A percentile compares a stretch with the other conserved stretches of the same genome.
Evolutionary conservation across 257 asterid genomes (phyloP).

Genomic region (Capsicum rhomboideum): DNA sequence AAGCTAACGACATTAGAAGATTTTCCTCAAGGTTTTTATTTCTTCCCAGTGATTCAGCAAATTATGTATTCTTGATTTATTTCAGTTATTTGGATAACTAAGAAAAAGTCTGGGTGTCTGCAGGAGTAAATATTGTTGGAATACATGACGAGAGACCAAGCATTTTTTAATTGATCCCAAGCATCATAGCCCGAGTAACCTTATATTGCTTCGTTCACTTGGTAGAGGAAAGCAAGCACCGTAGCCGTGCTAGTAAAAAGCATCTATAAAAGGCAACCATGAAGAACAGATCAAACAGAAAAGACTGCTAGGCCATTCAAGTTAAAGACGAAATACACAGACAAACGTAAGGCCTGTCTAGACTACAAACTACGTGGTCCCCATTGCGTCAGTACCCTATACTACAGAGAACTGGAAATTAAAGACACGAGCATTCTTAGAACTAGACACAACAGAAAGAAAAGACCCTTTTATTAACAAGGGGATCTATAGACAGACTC

Average conservation of each 20-base stretch:
- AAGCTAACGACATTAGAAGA: constrained; percentile 18
- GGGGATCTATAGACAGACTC: too few relatives aligned
- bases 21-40: constrained; percentile 8
- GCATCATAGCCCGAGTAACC: too few relatives aligned
- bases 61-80: not conserved
- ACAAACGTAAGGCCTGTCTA: not conserved
- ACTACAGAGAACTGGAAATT: not conserved
- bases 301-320: not conserved
- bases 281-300: not conserved
- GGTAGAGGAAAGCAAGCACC: too few relatives aligned
- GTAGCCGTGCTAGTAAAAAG: too few relatives aligned
- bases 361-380: not conserved
- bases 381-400: not conserved
- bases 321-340: not conserved
- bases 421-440: not conserved
- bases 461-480: not conserved
- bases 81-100: not conserved
- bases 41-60: not conserved
- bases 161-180: too few relatives aligned
- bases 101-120: not conserved
- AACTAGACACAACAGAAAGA: too few relatives aligned
- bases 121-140: not conserved
- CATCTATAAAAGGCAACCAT: too few relatives aligned
- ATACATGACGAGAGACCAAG: not conserved
- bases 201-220: too few relatives aligned